Conservation (phyloP, 2,329 filamentous ascomycete species). For the Phymatotrichopsis omnivora region DNA sequence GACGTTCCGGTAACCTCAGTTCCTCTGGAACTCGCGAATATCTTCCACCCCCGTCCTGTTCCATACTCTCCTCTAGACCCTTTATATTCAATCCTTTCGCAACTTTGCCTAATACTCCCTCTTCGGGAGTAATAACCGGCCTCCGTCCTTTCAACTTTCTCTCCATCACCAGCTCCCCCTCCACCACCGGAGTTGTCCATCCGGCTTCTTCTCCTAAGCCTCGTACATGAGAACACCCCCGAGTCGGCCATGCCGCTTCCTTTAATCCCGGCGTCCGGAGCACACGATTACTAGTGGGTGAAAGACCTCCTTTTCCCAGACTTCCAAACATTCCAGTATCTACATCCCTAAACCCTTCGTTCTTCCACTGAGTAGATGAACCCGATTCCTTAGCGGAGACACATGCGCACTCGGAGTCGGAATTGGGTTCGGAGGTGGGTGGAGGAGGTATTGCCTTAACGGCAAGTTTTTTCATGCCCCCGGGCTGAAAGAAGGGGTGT, state of each 20-base stretch:
- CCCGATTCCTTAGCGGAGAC: background rate
- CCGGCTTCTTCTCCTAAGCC: slow-evolving; percentile 43
- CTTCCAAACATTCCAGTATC: background rate
- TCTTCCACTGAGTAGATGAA: background rate
- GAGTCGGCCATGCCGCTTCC: slow-evolving; percentile 62
- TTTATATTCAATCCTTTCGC: slow-evolving; percentile 13
- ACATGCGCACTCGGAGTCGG: slow-evolving; percentile 6
- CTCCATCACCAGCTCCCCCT: slow-evolving; percentile 36
- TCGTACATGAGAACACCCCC: slow-evolving; percentile 54
- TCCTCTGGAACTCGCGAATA: slow-evolving; percentile 17
- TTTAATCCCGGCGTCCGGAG: slow-evolving; percentile 55
- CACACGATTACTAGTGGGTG: slow-evolving; percentile 28
- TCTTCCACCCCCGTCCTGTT: slow-evolving; percentile 19
- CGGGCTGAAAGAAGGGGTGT: slow-evolving; percentile 24
- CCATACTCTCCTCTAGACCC: slow-evolving; percentile 7
- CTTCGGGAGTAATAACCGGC: slow-evolving; percentile 30
- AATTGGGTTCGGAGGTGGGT: slow-evolving; percentile 29
- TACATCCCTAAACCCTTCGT: background rate
- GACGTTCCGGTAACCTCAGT: slow-evolving; percentile 19
- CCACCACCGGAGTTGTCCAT: slow-evolving; percentile 38
- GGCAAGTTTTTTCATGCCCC: slow-evolving; percentile 20
- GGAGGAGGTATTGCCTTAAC: background rate
- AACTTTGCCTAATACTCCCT: slow-evolving; percentile 38
- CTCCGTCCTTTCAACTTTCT: slow-evolving; percentile 38
- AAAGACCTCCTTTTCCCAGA: background rate